Conservation (phyloP, 768 basidiomycete species). For the Trametes maxima region DNA sequence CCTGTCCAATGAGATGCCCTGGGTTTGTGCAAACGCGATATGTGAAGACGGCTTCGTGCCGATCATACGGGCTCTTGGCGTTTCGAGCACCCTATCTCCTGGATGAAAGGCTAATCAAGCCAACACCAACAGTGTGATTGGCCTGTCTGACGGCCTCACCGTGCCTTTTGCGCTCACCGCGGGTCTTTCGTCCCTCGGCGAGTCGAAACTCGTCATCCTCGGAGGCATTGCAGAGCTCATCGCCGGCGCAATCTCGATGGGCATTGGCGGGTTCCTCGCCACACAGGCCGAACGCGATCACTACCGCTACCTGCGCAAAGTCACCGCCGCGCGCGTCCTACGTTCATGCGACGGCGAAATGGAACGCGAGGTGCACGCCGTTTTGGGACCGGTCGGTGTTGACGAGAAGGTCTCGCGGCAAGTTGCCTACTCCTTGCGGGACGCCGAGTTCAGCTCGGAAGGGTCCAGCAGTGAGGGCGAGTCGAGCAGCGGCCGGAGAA, state of each 20-base stretch:
- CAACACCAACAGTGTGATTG: constrained; percentile 64
- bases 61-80: constrained; percentile 6
- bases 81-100: constrained; percentile 3
- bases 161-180: constrained; percentile 92
- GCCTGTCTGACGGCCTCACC: constrained; percentile 88
- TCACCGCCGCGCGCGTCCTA: constrained; percentile 79
- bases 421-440: constrained; percentile 75
- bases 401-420: constrained; percentile 78
- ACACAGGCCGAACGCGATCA: constrained; percentile 97
- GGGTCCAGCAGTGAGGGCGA: constrained; percentile 11
- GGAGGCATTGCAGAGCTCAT: constrained; percentile 96
- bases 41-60: neutral
- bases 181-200: constrained; percentile 86
- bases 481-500: neutral
- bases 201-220: constrained; percentile 88
- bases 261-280: constrained; percentile 96
- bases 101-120: constrained; percentile 3
- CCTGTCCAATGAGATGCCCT: neutral
- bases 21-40: neutral
- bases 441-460: constrained; percentile 54
- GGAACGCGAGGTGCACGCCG: constrained; percentile 89
- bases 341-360: constrained; percentile 93
- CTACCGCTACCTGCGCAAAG: constrained; percentile 76
- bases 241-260: constrained; percentile 97
- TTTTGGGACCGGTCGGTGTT: constrained; percentile 89